Conservation (phyloP, 2,329 filamentous ascomycete species). For the Cryphonectria carpinicola region DNA sequence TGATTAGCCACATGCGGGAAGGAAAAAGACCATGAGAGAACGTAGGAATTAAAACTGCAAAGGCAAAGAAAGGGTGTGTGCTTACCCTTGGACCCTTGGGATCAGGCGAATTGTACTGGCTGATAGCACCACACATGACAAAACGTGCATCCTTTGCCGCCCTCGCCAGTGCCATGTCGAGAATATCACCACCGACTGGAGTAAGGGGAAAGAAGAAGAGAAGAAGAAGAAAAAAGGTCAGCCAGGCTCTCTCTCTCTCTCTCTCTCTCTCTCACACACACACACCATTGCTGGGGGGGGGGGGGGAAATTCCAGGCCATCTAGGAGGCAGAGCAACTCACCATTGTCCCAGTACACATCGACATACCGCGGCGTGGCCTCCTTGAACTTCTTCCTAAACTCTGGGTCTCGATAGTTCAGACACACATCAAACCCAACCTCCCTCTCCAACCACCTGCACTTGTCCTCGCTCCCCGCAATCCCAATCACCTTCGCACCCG, state of each 20-base stretch:
- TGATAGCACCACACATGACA: slow-evolving; percentile 65
- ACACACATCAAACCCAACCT: slow-evolving; percentile 67
- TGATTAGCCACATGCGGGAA: background rate
- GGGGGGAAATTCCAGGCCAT: background rate
- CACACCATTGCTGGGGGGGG: too few species aligned
- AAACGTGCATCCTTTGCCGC: slow-evolving; percentile 67
- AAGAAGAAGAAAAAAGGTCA: background rate
- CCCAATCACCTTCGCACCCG: slow-evolving; percentile 58
- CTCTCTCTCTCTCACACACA: too few species aligned
- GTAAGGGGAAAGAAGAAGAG: background rate
- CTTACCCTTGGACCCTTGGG: slow-evolving; percentile 24
- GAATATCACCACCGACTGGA: slow-evolving; percentile 68
- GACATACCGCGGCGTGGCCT: slow-evolving; percentile 61
- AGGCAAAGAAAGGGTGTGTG: background rate
- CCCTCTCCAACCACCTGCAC: slow-evolving; percentile 62
- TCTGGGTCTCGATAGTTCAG: slow-evolving; percentile 70
- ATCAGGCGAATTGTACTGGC: slow-evolving; percentile 27
- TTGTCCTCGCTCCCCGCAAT: slow-evolving; percentile 61
- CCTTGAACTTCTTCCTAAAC: slow-evolving; percentile 63
- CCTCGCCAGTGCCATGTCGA: slow-evolving; percentile 66
- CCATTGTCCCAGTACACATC: slow-evolving; percentile 76
- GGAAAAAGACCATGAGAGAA: background rate
- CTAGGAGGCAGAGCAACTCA: slow-evolving; percentile 17
- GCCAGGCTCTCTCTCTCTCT: too few species aligned
- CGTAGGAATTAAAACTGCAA: background rate